phyloP scores from a whole-genome alignment of 345 rosid genomes.

The Hirschfeldia incana region DNA sequence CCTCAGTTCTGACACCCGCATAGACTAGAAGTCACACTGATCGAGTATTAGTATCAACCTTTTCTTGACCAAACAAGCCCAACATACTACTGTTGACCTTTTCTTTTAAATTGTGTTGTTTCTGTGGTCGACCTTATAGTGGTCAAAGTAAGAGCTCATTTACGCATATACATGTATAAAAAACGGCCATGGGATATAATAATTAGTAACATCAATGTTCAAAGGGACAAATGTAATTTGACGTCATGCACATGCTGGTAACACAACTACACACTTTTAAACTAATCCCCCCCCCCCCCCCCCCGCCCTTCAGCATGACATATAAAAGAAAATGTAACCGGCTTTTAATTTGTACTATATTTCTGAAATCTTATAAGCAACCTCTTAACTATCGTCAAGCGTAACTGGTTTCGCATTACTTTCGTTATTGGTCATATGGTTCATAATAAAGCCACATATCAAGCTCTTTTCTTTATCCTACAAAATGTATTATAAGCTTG shows the following conservation, averaged over 20 bases:
- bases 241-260: too few relatives aligned
- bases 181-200: neutral
- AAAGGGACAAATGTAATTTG: too few relatives aligned
- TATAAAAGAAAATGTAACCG: neutral
- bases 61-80: conserved; percentile 24
- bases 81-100: conserved; percentile 6
- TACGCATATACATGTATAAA: neutral
- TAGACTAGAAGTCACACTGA: neutral
- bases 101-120: neutral
- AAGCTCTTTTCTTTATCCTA: neutral
- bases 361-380: neutral
- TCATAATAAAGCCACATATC: neutral
- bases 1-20: conserved; percentile 2
- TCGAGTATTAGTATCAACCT: neutral
- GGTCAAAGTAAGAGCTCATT: conserved; percentile 13
- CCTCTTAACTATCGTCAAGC: neutral
- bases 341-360: neutral
- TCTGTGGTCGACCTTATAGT: conserved; percentile 11
- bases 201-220: neutral
- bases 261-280: too few relatives aligned
- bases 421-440: neutral
- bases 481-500: neutral
- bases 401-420: neutral
- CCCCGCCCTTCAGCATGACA: neutral
- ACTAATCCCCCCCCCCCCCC: neutral